A percentile compares a stretch with the other conserved stretches of the same genome.
These are phyloP conservation scores for Cnidoscolus chayamansa DNA, from an alignment of 441 rosid genomes.

Conservation along the genomic window DNA sequence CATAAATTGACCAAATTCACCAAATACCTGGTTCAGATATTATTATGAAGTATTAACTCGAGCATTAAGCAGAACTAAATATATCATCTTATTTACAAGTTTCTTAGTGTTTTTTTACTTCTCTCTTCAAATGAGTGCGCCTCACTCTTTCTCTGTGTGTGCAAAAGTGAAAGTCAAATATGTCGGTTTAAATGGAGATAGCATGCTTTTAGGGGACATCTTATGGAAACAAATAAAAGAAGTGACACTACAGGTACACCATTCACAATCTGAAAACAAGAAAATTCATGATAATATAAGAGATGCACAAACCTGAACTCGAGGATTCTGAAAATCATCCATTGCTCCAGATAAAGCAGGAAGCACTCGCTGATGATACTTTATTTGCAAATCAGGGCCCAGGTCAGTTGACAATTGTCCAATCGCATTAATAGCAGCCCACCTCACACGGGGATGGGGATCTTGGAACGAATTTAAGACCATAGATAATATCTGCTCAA, in stretches of 20 bases:
- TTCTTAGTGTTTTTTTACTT: neutral
- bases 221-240: neutral
- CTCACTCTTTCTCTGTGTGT: neutral
- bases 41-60: neutral
- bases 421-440: slow-evolving; percentile 93
- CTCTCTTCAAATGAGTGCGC: neutral
- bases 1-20: neutral
- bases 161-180: neutral
- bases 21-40: neutral
- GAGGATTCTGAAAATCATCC: slow-evolving; percentile 91
- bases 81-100: neutral
- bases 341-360: slow-evolving; percentile 79
- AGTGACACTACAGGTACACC: neutral
- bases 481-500: slow-evolving; percentile 71
- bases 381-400: slow-evolving; percentile 93
- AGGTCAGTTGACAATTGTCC: slow-evolving; percentile 90
- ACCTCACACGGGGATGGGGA: slow-evolving; percentile 78
- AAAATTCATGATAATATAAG: neutral
- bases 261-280: slow-evolving; percentile 5
- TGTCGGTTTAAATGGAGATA: neutral
- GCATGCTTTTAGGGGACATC: neutral
- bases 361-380: slow-evolving; percentile 65
- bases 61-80: neutral
- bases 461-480: slow-evolving; percentile 67
- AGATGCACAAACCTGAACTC: slow-evolving; percentile 63